These are phyloP conservation scores for Xerocomus spinulosus DNA, from an alignment of 768 basidiomycete genomes.

Conservation along the genomic window DNA sequence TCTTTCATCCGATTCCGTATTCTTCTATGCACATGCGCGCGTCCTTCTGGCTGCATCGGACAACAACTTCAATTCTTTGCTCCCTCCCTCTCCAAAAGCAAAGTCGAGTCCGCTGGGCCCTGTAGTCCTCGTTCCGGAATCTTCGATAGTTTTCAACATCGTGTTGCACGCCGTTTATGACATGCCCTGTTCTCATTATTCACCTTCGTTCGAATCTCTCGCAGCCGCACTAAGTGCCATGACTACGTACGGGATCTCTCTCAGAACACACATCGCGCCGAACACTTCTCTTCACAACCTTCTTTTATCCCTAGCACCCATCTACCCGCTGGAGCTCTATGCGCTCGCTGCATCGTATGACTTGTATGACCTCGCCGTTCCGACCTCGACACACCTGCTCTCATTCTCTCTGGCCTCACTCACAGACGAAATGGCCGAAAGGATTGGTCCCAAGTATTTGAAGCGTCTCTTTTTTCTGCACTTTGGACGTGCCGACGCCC, in stretches of 20 bases:
- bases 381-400: conserved; percentile 70
- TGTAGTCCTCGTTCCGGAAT: conserved; percentile 56
- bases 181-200: conserved; percentile 69
- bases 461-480: conserved; percentile 82
- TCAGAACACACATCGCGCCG: conserved; percentile 44
- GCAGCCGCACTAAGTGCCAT: conserved; percentile 53
- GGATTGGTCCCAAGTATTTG: conserved; percentile 72
- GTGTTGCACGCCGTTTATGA: conserved; percentile 70
- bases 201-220: conserved; percentile 60
- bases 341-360: conserved; percentile 63
- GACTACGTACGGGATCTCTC: conserved; percentile 54
- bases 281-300: conserved; percentile 52
- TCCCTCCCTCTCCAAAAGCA: conserved; percentile 42
- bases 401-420: conserved; percentile 63
- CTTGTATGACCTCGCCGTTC: conserved; percentile 68
- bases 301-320: conserved; percentile 63
- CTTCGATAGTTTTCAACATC: conserved; percentile 62
- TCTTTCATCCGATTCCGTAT: conserved; percentile 70
- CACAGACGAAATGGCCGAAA: conserved; percentile 63
- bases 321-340: conserved; percentile 68
- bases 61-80: conserved; percentile 58
- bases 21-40: conserved; percentile 75
- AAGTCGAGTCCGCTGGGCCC: conserved; percentile 43
- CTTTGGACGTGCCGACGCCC: conserved; percentile 75
- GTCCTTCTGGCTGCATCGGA: conserved; percentile 54